Base-by-base conservation (phyloP, 495 filamentous ascomycete genomes). In the Aspergillus sclerotiicarbonarius region DNA sequence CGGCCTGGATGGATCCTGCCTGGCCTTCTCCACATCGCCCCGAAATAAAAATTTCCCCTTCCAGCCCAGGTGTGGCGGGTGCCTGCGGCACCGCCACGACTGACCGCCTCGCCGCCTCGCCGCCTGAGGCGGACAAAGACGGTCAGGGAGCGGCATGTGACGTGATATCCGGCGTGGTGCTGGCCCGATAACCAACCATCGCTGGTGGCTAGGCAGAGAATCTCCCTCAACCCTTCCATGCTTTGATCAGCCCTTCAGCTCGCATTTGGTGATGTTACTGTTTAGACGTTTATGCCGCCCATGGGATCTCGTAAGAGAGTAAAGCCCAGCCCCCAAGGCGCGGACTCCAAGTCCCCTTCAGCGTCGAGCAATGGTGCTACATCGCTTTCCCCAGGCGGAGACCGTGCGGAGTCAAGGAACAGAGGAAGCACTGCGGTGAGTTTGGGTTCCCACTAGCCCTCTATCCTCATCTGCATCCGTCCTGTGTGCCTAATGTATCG, bases 301-400 rank as follows among this genome's bases (percentile, higher is more conserved):
- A 83, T 81, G 85, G 81, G 78, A 66, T 78, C 84, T 69, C 81
- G 86, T 63, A 88, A 88, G 74, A 81, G 82, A 70, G 75, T 80
- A 60, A 86, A 83, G 73, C 80, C 76, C 59, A 85, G 82, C 62
- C 79, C 82, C 57, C 72, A 72, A 60, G 76, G 67, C 63, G 71
- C 53, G 61, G 74, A 75, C 66, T 68, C 70, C 33, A 64, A 69
- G 49, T 61, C 47, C 25, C 15, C 47, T 7, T 31, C 47, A 32
- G 29, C 62, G 47, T 64, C 70, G 51, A 68, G 61, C 53, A 65
- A 69, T 65, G 66, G 69, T 65, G 69, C 63, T 54, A 58, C 63
- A 64, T 61, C 48, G 30, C 15, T 51, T 32, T 58, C 57, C 35
- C 31, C 59, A 15, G 57, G 37, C 58, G 57, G 63, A 67, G 60